A percentile compares a stretch with the other conserved stretches of the same genome.
Evolutionary conservation across 2,329 filamentous ascomycete species (phyloP).

Genomic region (Sporothrix schenckii): DNA sequence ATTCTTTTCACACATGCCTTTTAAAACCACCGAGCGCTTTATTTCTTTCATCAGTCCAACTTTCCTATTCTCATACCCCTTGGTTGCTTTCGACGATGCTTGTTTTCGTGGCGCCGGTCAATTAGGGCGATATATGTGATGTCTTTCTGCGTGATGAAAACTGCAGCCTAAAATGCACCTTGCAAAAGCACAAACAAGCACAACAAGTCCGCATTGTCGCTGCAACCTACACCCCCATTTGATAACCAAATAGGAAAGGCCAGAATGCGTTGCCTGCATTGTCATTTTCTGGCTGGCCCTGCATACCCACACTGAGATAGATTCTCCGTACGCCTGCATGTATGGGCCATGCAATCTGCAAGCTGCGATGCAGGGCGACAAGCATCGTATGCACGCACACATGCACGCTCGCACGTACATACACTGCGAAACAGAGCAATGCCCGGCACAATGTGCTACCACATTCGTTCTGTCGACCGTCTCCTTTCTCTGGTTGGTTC

Average conservation of each 20-base stretch:
- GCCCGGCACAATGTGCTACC: background rate
- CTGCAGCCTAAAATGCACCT: background rate
- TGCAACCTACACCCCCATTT: background rate
- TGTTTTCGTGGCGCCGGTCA: background rate
- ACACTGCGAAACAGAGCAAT: background rate
- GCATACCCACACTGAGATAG: background rate
- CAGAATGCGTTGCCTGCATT: background rate
- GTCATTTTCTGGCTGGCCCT: background rate
- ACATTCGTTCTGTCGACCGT: background rate
- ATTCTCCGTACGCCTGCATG: background rate
- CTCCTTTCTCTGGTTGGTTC: background rate
- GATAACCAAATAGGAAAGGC: conserved; percentile 8
- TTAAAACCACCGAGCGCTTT: background rate
- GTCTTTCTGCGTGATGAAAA: conserved; percentile 17
- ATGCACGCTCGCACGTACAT: background rate
- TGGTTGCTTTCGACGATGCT: background rate
- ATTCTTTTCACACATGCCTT: background rate
- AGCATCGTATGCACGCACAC: background rate
- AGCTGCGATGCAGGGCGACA: conserved; percentile 19
- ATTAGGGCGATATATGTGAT: background rate
- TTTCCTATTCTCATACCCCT: background rate
- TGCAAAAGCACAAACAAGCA: background rate
- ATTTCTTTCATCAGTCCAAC: background rate
- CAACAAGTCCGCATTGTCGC: background rate
- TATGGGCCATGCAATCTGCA: background rate